These are phyloP conservation scores for Lachancea kluyveri DNA, from an alignment of 805 yeast genomes.

Conservation along the genomic window DNA sequence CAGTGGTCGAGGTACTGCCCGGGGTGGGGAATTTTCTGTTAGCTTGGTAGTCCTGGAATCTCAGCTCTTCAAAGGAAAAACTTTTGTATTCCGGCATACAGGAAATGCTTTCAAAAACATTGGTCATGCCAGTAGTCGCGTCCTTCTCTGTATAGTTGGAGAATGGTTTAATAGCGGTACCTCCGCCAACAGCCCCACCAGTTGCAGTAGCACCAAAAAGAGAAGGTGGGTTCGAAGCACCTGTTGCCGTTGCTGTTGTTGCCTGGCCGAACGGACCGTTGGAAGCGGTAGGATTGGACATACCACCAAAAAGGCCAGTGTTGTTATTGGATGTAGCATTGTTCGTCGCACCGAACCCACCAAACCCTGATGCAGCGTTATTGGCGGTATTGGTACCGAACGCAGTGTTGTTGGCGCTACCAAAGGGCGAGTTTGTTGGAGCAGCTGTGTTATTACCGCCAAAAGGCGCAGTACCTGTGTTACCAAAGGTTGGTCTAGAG, in stretches of 20 bases:
- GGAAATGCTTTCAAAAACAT: conserved; percentile 65
- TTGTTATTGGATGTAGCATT: conserved; percentile 11
- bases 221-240: conserved; percentile 8
- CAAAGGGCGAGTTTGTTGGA: conserved; percentile 13
- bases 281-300: conserved; percentile 20
- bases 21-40: conserved; percentile 30
- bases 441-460: conserved; percentile 27
- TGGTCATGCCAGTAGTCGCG: conserved; percentile 44
- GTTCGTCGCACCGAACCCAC: conserved; percentile 24
- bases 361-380: conserved; percentile 31
- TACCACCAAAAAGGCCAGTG: conserved; percentile 26
- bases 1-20: conserved; percentile 21
- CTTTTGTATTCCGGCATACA: conserved; percentile 88
- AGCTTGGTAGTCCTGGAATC: conserved; percentile 83
- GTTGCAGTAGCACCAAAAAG: conserved; percentile 20
- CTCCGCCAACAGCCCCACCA: conserved; percentile 29
- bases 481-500: conserved; percentile 20
- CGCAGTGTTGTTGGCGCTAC: conserved; percentile 20
- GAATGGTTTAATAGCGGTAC: conserved; percentile 70
- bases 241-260: conserved; percentile 15
- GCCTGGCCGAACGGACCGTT: conserved; percentile 20
- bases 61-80: conserved; percentile 79
- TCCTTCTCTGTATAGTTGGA: conserved; percentile 70
- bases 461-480: conserved; percentile 30
- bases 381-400: conserved; percentile 34